These are phyloP conservation scores for Hypoxylon sp. DNA, from an alignment of 2,329 filamentous ascomycete species.

Conservation along the genomic window DNA sequence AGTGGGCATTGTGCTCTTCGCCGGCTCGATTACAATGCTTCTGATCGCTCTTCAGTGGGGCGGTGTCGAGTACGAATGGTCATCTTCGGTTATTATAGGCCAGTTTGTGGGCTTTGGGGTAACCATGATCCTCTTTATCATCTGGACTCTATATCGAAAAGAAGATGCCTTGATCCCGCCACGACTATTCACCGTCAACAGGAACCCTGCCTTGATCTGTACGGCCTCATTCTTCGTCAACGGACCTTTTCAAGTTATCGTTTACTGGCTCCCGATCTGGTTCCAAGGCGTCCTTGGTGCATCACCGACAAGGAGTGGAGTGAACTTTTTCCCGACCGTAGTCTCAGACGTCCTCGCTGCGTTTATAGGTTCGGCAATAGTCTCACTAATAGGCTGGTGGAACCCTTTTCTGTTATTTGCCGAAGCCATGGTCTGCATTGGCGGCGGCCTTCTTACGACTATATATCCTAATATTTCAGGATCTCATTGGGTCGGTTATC, in stretches of 20 bases:
- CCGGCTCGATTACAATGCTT: constrained; percentile 34
- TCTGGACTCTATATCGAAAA: constrained; percentile 20
- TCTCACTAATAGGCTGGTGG: constrained; percentile 37
- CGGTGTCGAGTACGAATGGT: constrained; percentile 25
- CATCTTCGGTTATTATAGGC: constrained; percentile 45
- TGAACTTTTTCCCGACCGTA: constrained; percentile 40
- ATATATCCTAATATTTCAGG: constrained; percentile 35
- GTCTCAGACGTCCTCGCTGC: constrained; percentile 38
- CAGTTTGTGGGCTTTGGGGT: constrained; percentile 41
- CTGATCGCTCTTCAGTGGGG: constrained; percentile 42
- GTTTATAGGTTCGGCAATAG: constrained; percentile 35
- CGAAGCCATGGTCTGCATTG: constrained; percentile 31
- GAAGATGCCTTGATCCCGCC: constrained; percentile 42
- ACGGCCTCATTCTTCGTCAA: constrained; percentile 40
- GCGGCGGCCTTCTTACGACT: constrained; percentile 38
- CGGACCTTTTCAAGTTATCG: constrained; percentile 40
- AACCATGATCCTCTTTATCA: constrained; percentile 29
- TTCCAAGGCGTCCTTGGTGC: constrained; percentile 39
- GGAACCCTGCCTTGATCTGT: constrained; percentile 30
- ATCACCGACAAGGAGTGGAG: constrained; percentile 27
- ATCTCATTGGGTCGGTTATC: constrained; percentile 41
- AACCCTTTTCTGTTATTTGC: constrained; percentile 41
- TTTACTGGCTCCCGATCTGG: constrained; percentile 46
- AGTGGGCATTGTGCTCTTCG: constrained; percentile 25
- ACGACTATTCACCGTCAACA: constrained; percentile 27